A percentile compares a stretch with the other conserved stretches of the same genome.
Evolutionary conservation across 352 stramenopile species (phyloP).

Genomic region (Salisapilia sapeloensis): DNA sequence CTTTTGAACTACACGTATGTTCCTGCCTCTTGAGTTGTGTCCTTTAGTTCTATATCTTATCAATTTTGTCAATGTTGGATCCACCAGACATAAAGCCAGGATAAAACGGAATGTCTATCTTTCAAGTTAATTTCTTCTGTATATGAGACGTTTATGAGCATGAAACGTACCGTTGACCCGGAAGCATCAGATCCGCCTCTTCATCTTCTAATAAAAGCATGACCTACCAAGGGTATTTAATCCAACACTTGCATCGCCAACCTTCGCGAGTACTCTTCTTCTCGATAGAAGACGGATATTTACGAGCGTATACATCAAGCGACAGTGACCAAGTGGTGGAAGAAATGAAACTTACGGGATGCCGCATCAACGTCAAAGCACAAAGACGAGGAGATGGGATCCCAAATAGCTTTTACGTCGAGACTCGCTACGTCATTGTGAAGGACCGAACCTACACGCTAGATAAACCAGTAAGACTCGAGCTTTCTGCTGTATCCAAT

Average conservation of each 20-base stretch:
- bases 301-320: conserved; percentile 39
- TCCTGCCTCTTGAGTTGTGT: no score
- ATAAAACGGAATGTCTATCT: no score
- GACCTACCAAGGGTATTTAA: conserved; percentile 63
- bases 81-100: no score
- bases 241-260: conserved; percentile 49
- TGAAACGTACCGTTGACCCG: no score
- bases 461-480: conserved; percentile 28
- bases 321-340: conserved; percentile 19
- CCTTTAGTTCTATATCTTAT: no score
- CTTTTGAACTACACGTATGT: no score
- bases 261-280: conserved; percentile 42
- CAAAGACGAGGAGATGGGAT: conserved; percentile 48
- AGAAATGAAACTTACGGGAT: conserved; percentile 62
- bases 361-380: conserved; percentile 68
- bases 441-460: conserved; percentile 76
- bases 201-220: no score
- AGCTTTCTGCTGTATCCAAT: conserved; percentile 40
- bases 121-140: no score
- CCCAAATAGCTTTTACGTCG: conserved; percentile 67
- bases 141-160: no score
- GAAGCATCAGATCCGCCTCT: no score
- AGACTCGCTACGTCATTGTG: conserved; percentile 71
- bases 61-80: no score
- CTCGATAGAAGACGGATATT: conserved; percentile 63